These are phyloP conservation scores for Calocybe cyanea DNA, from an alignment of 768 basidiomycete species.

Conservation along the genomic window DNA sequence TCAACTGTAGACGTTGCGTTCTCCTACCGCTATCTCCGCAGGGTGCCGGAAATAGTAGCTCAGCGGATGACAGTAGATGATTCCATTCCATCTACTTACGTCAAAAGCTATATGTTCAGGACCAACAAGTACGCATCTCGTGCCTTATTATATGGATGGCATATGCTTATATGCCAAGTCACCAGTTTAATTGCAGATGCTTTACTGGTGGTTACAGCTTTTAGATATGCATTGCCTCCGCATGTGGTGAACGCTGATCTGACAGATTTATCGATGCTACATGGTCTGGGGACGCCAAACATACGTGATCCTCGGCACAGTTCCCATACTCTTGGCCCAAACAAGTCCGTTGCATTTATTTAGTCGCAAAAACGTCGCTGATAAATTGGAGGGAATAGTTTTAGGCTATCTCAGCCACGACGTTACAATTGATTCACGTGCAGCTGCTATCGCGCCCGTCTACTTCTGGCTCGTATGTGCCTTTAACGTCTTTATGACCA, in stretches of 20 bases:
- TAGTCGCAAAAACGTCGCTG: neutral
- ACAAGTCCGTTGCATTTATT: conserved; percentile 21
- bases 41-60: conserved; percentile 1
- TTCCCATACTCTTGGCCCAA: conserved; percentile 24
- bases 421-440: neutral
- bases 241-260: neutral
- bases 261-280: conserved; percentile 31
- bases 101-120: conserved; percentile 5
- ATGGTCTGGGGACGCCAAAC: conserved; percentile 32
- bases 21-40: conserved; percentile 5
- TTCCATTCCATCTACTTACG: neutral
- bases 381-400: conserved; percentile 4
- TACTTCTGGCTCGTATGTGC: conserved; percentile 20
- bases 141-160: no score
- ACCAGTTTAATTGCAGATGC: neutral
- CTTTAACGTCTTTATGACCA: conserved; percentile 19
- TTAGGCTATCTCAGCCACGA: conserved; percentile 15
- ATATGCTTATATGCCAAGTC: neutral
- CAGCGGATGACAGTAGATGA: neutral
- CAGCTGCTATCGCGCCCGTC: conserved; percentile 1
- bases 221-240: neutral
- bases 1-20: conserved; percentile 9
- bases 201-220: conserved; percentile 1
- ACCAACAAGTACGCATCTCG: conserved; percentile 9
- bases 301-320: conserved; percentile 23